Conservation (phyloP, 2,329 filamentous ascomycete genomes). For the Aureobasidium sp. region DNA sequence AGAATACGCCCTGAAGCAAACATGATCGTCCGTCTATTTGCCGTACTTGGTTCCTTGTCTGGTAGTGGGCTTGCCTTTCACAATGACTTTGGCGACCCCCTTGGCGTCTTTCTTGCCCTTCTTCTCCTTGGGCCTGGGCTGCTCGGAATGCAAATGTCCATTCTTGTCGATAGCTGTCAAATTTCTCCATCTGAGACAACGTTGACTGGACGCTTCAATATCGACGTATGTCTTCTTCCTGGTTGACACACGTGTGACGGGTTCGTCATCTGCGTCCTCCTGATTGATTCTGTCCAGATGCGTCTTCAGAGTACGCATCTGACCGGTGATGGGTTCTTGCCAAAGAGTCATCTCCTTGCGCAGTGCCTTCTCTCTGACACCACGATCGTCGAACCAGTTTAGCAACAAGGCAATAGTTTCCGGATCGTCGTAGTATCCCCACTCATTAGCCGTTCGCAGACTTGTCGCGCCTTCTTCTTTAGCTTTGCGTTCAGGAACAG, state of each 20-base stretch:
- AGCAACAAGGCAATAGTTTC: constrained; percentile 72
- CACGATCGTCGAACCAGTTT: constrained; percentile 80
- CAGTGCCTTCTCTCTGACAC: constrained; percentile 77
- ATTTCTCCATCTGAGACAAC: constrained; percentile 61
- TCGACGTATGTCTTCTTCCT: constrained; percentile 54
- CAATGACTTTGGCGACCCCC: constrained; percentile 14
- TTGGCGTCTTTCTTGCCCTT: constrained; percentile 28
- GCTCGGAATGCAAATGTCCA: constrained; percentile 26
- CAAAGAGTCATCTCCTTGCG: constrained; percentile 77
- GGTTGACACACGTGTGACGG: constrained; percentile 51
- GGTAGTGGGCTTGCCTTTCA: constrained; percentile 35
- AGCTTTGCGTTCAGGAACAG: constrained; percentile 75
- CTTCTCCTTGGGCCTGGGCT: constrained; percentile 22
- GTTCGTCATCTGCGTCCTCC: constrained; percentile 40
- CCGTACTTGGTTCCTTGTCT: constrained; percentile 24
- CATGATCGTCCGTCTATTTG: not conserved
- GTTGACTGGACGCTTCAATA: constrained; percentile 45
- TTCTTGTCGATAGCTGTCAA: constrained; percentile 25
- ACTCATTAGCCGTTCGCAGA: constrained; percentile 69
- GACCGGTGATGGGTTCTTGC: constrained; percentile 64
- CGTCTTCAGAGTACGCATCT: constrained; percentile 72
- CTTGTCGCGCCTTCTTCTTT: constrained; percentile 77
- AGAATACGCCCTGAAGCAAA: not conserved
- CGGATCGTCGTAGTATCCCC: constrained; percentile 84
- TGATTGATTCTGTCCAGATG: constrained; percentile 57